Percentiles rank a stretch among this genome's conserved stretches.
phyloP scores from a whole-genome alignment of 2,329 filamentous ascomycete species.

The Scedosporium boydii region DNA sequence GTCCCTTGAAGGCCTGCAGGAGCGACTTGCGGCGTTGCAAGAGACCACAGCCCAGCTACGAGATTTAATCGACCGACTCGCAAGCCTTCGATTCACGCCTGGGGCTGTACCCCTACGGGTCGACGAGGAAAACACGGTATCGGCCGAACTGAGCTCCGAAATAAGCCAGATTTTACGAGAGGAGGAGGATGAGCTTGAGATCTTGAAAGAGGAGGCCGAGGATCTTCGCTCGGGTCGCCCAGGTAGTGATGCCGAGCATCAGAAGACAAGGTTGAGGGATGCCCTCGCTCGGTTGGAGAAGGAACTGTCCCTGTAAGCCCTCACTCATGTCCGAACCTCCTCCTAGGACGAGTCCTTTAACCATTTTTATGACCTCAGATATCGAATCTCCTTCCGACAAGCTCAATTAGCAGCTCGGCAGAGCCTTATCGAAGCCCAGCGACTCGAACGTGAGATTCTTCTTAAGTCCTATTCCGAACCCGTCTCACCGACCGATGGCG shows the following conservation, averaged over 20 bases:
- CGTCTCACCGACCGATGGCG: conserved; percentile 17
- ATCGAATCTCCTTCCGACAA: conserved; percentile 62
- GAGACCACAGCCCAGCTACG: conserved; percentile 50
- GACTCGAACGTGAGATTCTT: conserved; percentile 67
- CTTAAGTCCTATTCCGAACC: conserved; percentile 53
- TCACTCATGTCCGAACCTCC: not conserved
- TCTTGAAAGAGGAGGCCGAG: conserved; percentile 67
- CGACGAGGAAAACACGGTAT: conserved; percentile 41
- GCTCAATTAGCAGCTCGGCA: conserved; percentile 73
- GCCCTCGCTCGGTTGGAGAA: conserved; percentile 56
- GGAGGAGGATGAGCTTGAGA: conserved; percentile 74
- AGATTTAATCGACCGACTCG: conserved; percentile 50
- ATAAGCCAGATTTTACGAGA: conserved; percentile 71
- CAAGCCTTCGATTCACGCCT: conserved; percentile 47
- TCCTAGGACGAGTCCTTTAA: not conserved
- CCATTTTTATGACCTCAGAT: conserved; percentile 22
- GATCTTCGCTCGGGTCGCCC: conserved; percentile 45
- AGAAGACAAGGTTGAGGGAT: conserved; percentile 56
- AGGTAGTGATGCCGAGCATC: conserved; percentile 47
- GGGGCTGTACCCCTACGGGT: conserved; percentile 43
- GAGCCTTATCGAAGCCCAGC: conserved; percentile 62
- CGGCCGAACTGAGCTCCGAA: conserved; percentile 67
- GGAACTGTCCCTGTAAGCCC: conserved; percentile 59
- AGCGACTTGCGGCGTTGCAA: conserved; percentile 50
- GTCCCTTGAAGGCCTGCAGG: conserved; percentile 52